These are phyloP conservation scores for Crucihimalaya himalaica DNA, from an alignment of 345 rosid genomes.

Conservation along the genomic window DNA sequence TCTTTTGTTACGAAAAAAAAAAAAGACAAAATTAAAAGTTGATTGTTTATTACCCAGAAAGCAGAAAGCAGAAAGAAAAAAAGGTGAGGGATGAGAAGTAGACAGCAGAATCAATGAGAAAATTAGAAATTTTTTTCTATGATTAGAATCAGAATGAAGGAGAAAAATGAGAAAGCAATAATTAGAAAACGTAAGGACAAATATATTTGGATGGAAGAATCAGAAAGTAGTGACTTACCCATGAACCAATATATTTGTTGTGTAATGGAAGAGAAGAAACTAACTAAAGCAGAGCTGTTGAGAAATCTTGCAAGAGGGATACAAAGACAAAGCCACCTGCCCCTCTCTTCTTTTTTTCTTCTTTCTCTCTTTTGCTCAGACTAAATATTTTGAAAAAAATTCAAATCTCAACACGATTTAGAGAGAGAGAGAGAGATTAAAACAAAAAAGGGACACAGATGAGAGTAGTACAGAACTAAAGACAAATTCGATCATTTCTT, in stretches of 20 bases:
- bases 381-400: slow-evolving; percentile 32
- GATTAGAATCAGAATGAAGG: not conserved
- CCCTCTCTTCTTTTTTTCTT: not conserved
- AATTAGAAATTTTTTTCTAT: not conserved
- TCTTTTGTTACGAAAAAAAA: not conserved
- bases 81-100: slow-evolving; percentile 7
- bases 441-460: not conserved
- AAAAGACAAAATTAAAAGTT: not conserved
- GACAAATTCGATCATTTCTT: slow-evolving; percentile 21
- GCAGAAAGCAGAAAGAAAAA: slow-evolving; percentile 18
- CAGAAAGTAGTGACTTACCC: not conserved
- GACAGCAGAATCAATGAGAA: slow-evolving; percentile 15
- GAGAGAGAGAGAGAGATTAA: slow-evolving; percentile 4
- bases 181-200: too few relatives aligned
- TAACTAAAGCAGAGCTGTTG: slow-evolving; percentile 26
- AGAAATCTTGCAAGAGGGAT: slow-evolving; percentile 18
- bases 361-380: not conserved
- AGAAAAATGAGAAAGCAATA: not conserved
- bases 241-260: slow-evolving; percentile 7
- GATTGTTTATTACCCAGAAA: too few relatives aligned
- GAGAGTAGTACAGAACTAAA: slow-evolving; percentile 20
- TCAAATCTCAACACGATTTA: slow-evolving; percentile 33
- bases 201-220: too few relatives aligned
- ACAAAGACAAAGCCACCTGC: slow-evolving; percentile 30
- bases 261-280: slow-evolving; percentile 14